Evolutionary conservation across 495 filamentous ascomycete species (phyloP).

Genomic region (Astrothelium subdiscretum): DNA sequence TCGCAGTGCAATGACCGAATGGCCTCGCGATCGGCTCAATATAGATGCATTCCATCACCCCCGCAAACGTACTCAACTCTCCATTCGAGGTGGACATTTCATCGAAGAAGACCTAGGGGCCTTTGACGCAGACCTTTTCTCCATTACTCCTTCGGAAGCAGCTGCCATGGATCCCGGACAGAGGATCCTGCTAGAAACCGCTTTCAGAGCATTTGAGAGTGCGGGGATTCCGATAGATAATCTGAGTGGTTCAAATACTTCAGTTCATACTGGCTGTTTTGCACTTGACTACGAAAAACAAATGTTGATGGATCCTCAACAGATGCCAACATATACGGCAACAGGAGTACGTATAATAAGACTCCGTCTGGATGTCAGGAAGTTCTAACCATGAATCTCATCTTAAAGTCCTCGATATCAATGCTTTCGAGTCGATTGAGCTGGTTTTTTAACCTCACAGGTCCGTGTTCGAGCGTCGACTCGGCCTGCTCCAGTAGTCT

Average conservation of each 20-base stretch:
- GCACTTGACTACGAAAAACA: slow-evolving; percentile 4
- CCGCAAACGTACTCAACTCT: neutral
- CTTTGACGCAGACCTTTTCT: slow-evolving; percentile 2
- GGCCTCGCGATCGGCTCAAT: slow-evolving; percentile 9
- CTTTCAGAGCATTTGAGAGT: slow-evolving; percentile 3
- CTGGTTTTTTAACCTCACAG: slow-evolving; percentile 37
- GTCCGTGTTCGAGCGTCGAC: slow-evolving; percentile 37
- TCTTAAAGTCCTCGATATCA: slow-evolving; percentile 7
- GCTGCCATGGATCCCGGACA: slow-evolving; percentile 8
- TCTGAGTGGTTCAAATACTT: neutral
- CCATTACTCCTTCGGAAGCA: slow-evolving; percentile 2
- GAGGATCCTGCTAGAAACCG: slow-evolving; percentile 3
- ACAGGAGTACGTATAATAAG: no score
- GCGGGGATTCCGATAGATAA: neutral
- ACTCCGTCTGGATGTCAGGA: no score
- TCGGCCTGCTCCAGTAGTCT: slow-evolving; percentile 41
- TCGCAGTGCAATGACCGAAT: neutral
- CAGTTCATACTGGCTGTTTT: neutral
- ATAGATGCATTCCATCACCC: slow-evolving; percentile 24
- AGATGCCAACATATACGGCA: no score
- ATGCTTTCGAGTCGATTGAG: slow-evolving; percentile 41
- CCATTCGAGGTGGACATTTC: slow-evolving; percentile 1
- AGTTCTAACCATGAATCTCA: neutral
- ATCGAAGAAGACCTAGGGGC: neutral
- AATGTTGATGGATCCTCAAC: no score